Conservation (phyloP, 805 yeast species). For the Cephaloascus albidus region DNA sequence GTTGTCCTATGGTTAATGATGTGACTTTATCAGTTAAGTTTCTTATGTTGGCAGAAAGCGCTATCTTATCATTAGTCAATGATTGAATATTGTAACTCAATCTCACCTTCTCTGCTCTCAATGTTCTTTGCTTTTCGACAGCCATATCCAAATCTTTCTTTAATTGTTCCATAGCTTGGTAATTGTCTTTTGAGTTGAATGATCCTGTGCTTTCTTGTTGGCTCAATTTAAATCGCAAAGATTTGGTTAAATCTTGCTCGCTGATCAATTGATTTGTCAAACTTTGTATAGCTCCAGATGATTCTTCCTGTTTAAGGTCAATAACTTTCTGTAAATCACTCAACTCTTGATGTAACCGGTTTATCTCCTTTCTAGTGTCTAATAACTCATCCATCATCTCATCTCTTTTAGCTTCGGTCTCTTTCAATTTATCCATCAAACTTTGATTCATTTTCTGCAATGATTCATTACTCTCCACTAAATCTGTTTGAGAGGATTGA, state of each 20-base stretch:
- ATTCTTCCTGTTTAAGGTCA: slow-evolving; percentile 11
- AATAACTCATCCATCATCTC: slow-evolving; percentile 7
- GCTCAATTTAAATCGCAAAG: slow-evolving; percentile 4
- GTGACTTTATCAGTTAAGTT: slow-evolving; percentile 27
- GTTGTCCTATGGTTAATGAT: slow-evolving; percentile 13
- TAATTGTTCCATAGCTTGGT: slow-evolving; percentile 15
- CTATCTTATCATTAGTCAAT: slow-evolving; percentile 23
- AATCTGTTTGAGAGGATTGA: not conserved
- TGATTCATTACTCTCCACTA: not conserved
- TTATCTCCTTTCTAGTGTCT: slow-evolving; percentile 9
- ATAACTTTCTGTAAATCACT: slow-evolving; percentile 10
- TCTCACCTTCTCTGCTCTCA: slow-evolving; percentile 34
- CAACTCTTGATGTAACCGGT: slow-evolving; percentile 7
- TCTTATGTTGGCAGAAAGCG: slow-evolving; percentile 23
- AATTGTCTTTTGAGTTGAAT: not conserved
- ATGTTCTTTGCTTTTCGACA: slow-evolving; percentile 30
- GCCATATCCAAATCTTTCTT: slow-evolving; percentile 28
- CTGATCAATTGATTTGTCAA: slow-evolving; percentile 14
- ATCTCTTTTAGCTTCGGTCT: not conserved
- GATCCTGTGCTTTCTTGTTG: slow-evolving; percentile 6
- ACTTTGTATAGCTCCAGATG: slow-evolving; percentile 11
- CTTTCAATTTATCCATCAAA: not conserved
- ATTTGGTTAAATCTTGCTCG: slow-evolving; percentile 9
- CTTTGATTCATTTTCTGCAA: not conserved
- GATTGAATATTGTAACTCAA: slow-evolving; percentile 30